Base-by-base conservation (phyloP, 371 early-diverging fungal genomes). In the Actinomucor elegans region DNA sequence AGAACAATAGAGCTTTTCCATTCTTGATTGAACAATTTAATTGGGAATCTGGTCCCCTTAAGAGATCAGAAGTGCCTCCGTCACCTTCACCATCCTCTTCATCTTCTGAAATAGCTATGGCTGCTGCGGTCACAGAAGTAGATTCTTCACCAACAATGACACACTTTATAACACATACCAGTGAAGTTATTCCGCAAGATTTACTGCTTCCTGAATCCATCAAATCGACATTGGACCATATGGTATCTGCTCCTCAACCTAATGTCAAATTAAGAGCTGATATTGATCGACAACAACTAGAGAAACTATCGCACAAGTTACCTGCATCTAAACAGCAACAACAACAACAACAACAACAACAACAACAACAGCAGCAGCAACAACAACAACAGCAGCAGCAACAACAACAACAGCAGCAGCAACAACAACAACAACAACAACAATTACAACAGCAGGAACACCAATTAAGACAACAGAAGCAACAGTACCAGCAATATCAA, bases 251-350 rank as follows among this genome's bases (percentile, higher is more conserved):
- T 37, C 40, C 32, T 11, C 41, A 15, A 17, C 36, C 36, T 5
- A 36, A 20, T n/a, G 36, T 36, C 15, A 36, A 3, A 5, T 41
- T 48, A 11, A 38, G 48, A 40, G 33, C 41, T 5, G 55, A 41
- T 31, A 53, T 59, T 48, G 60, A 59, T 9, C 17, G 31, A 37
- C 54, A 59, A 8, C 60, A 59, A 14, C 34, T 59, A 8, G 60
- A 59, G 17, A 59, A 59, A 14, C 31, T 59, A 14, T 59, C 59
- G 20, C 51, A 40, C 21, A 57, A 34, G 10, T 17, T 15, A 7
- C 41, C 33, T 18, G 20, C 12, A 29, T 28, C 24, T 17, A 17
- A 11, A 7, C 37, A 35, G 18, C 15, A 53, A 4, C 45, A 24
- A 35, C 12, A 15, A 3, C 33, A 35, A 8, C 12, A 26, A 12